Evolutionary conservation across 306 rosid genomes (phyloP).

Genomic region (Acacia confusa): DNA sequence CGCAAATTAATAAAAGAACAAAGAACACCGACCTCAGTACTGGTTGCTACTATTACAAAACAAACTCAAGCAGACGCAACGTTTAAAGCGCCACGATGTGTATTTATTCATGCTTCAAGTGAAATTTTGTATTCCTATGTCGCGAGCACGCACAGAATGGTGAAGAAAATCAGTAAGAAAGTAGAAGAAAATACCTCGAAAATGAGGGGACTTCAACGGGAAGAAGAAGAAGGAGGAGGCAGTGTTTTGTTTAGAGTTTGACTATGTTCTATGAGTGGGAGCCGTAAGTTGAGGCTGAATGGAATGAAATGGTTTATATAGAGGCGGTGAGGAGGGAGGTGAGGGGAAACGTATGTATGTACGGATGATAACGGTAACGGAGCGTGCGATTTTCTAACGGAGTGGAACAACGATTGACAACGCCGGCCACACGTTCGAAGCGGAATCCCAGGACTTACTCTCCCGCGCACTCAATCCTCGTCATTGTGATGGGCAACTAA

Average conservation of each 20-base stretch:
- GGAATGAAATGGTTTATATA: slow-evolving; percentile 9
- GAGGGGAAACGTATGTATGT: neutral
- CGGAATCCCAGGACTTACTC: slow-evolving; percentile 29
- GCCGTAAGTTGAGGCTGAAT: neutral
- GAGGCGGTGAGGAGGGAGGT: neutral
- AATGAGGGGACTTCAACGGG: neutral
- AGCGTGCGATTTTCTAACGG: slow-evolving; percentile 5
- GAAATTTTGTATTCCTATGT: neutral
- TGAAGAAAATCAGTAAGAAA: neutral
- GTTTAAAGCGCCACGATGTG: neutral
- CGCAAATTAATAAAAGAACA: neutral
- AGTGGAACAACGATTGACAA: neutral
- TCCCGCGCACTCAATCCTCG: neutral
- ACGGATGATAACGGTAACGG: slow-evolving; percentile 31
- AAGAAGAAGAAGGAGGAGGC: neutral
- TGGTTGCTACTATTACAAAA: neutral
- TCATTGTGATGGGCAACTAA: no score
- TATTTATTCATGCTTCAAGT: neutral
- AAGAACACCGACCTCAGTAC: slow-evolving; percentile 6
- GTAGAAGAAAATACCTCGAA: slow-evolving; percentile 29
- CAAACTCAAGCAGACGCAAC: neutral
- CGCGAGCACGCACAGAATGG: neutral
- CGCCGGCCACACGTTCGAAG: slow-evolving; percentile 48
- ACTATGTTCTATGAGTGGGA: neutral
- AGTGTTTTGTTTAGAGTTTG: neutral